Conservation (phyloP, 139 green algal species). For the Chlorella sp. region DNA sequence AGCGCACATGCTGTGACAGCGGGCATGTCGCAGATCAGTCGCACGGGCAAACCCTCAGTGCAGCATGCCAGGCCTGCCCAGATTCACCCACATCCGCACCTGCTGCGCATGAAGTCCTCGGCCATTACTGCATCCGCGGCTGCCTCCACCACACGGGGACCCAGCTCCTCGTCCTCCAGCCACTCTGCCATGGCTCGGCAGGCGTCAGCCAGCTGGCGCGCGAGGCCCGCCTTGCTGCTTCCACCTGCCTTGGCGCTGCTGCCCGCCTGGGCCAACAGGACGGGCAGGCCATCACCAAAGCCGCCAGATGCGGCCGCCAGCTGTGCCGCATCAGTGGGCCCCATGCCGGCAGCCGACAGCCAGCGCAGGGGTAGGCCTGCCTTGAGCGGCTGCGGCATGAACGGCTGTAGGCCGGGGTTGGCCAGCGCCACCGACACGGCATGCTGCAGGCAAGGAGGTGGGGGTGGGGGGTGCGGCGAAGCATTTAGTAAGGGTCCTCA, state of each 20-base stretch:
- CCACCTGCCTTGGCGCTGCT: not conserved
- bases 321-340: not conserved
- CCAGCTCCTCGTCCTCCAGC: constrained; percentile 49
- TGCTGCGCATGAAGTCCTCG: constrained; percentile 28
- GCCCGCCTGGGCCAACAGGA: too few relatives aligned
- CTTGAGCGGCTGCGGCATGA: constrained; percentile 44
- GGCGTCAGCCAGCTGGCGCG: constrained; percentile 29
- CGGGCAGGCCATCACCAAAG: not conserved
- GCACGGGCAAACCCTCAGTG: not conserved
- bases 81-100: not conserved
- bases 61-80: not conserved
- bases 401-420: constrained; percentile 18
- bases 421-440: constrained; percentile 12
- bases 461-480: too few relatives aligned
- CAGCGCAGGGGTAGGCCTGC: constrained; percentile 20
- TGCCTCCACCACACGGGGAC: constrained; percentile 1
- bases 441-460: not conserved
- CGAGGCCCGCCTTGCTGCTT: not conserved
- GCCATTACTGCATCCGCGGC: constrained; percentile 32
- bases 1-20: not conserved
- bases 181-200: constrained; percentile 59
- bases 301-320: constrained; percentile 14
- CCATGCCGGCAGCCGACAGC: not conserved
- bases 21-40: not conserved
- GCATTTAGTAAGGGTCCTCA: too few relatives aligned